phyloP scores from a whole-genome alignment of 108 stramenopile species.

The Thalassiosira profunda region DNA sequence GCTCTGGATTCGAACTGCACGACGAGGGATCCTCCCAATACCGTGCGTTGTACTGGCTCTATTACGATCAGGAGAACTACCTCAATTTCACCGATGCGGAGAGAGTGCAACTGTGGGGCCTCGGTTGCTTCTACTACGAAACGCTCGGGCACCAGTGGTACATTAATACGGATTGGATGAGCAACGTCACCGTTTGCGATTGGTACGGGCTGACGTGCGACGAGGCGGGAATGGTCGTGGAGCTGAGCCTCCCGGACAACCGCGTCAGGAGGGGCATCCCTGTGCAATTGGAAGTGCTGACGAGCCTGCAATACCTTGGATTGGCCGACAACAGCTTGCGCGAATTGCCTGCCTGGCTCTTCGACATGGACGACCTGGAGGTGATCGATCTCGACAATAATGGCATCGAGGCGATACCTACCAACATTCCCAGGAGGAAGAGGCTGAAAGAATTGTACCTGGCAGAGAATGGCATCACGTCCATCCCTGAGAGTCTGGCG shows the following conservation, averaged over 20 bases:
- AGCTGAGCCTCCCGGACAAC: neutral
- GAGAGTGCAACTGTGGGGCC: neutral
- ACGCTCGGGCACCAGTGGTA: neutral
- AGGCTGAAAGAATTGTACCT: constrained; percentile 4
- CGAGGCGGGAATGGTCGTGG: neutral
- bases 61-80: constrained; percentile 1
- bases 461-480: neutral
- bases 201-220: constrained; percentile 8
- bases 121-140: constrained; percentile 3
- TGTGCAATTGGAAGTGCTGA: neutral
- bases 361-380: constrained; percentile 1
- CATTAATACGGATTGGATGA: neutral
- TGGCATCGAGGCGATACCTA: neutral
- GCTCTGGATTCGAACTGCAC: neutral
- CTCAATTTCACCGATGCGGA: constrained; percentile 5
- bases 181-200: neutral
- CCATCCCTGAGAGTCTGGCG: constrained; percentile 1
- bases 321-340: neutral
- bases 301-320: neutral
- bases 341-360: neutral
- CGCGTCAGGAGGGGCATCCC: neutral
- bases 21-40: constrained; percentile 6
- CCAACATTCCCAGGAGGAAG: neutral
- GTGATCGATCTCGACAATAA: constrained; percentile 6
- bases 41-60: neutral